Evolutionary conservation across 208 protist genomes (phyloP).

Genomic region (Leishmania mexicana): DNA sequence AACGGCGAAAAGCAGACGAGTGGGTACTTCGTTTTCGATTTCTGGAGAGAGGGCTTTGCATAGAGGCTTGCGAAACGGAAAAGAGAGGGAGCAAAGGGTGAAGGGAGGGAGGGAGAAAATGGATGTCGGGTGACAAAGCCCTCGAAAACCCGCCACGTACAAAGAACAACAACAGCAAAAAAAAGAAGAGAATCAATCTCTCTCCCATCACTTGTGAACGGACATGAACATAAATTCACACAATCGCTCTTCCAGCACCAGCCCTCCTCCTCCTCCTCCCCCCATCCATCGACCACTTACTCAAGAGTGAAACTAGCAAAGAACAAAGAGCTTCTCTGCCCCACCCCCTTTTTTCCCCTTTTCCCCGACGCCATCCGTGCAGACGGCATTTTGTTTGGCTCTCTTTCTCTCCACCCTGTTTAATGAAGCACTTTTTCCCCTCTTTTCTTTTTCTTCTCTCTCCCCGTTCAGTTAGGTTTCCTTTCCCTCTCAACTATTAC

Average conservation of each 20-base stretch:
- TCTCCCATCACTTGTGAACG: conserved; percentile 1
- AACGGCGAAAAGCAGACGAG: background rate
- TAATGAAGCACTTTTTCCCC: background rate
- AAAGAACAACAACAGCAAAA: conserved; percentile 1
- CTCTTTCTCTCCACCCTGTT: background rate
- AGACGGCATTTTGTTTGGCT: background rate
- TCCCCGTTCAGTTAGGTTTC: background rate
- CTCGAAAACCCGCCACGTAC: background rate
- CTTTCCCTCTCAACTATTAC: conserved; percentile 7
- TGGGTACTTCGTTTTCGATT: background rate
- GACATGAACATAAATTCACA: background rate
- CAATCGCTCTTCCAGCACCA: background rate
- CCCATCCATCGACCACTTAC: background rate
- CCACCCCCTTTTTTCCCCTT: background rate
- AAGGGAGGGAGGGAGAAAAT: background rate
- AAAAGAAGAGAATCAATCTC: background rate
- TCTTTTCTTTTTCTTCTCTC: background rate
- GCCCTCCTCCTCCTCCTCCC: too few relatives aligned
- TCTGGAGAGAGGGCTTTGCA: background rate
- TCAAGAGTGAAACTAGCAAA: conserved; percentile 1
- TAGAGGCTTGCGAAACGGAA: background rate
- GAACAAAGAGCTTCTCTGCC: background rate
- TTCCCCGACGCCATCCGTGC: background rate
- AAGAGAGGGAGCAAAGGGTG: background rate
- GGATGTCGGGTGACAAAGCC: background rate